These are phyloP conservation scores for Yamadazyma akitaensis DNA, from an alignment of 805 yeast species.

Conservation along the genomic window DNA sequence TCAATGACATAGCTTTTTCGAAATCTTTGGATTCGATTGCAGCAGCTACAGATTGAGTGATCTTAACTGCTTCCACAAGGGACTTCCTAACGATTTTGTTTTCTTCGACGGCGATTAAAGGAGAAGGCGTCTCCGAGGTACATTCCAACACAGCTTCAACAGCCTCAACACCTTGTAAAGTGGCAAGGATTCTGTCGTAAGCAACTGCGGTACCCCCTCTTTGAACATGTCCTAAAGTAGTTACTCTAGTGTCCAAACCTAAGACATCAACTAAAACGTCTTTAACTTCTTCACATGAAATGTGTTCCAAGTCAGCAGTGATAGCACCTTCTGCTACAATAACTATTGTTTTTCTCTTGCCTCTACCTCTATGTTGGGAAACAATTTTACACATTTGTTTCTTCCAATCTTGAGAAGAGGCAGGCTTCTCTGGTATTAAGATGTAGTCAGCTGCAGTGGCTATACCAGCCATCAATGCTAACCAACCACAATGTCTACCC, in stretches of 20 bases:
- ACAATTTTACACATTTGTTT: conserved; percentile 75
- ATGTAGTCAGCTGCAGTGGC: conserved; percentile 95
- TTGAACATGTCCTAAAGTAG: conserved; percentile 96
- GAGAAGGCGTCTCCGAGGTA: conserved; percentile 90
- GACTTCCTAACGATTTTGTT: conserved; percentile 84
- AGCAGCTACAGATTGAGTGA: conserved; percentile 85
- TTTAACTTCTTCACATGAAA: conserved; percentile 76
- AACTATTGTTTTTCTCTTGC: conserved; percentile 92
- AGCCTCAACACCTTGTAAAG: conserved; percentile 97
- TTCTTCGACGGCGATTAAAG: conserved; percentile 86
- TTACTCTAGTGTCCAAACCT: conserved; percentile 91
- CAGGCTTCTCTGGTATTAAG: conserved; percentile 93
- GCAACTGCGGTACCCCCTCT: conserved; percentile 99
- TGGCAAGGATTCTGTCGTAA: conserved; percentile 84
- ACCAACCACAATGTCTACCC: conserved; percentile 99
- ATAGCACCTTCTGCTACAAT: conserved; percentile 99
- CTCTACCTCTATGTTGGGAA: conserved; percentile 73
- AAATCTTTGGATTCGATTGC: conserved; percentile 81
- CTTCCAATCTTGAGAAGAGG: conserved; percentile 70
- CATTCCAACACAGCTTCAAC: conserved; percentile 86
- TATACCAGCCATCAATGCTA: conserved; percentile 95
- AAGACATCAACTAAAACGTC: conserved; percentile 69
- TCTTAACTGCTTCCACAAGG: conserved; percentile 82
- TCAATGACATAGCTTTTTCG: conserved; percentile 77
- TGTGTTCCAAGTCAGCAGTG: conserved; percentile 74